phyloP scores from a whole-genome alignment of 192 early-diverging fungal genomes.

The Coemansia sp. region DNA sequence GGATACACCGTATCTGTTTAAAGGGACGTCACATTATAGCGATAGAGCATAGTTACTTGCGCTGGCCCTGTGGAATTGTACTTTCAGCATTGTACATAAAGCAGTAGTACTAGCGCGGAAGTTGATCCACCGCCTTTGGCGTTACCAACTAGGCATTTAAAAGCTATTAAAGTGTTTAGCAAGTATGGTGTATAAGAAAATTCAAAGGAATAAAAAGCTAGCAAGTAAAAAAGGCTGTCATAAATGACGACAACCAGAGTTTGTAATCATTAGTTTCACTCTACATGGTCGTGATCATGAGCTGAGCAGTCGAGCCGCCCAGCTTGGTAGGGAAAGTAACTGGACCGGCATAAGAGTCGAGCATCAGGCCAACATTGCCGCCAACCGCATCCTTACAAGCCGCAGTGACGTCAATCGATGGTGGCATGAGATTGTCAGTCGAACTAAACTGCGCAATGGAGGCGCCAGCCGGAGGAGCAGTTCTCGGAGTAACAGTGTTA shows the following conservation, averaged over 20 bases:
- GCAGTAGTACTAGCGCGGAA: neutral
- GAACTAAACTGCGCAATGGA: conserved; percentile 15
- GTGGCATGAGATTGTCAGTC: conserved; percentile 14
- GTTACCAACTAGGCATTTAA: neutral
- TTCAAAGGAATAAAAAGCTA: neutral
- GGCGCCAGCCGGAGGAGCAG: conserved; percentile 4
- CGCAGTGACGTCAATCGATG: conserved; percentile 18
- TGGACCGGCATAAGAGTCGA: conserved; percentile 14
- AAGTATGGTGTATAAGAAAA: neutral
- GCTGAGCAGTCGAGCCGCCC: conserved; percentile 24
- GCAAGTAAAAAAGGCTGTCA: neutral
- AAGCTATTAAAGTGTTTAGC: neutral
- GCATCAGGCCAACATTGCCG: conserved; percentile 18
- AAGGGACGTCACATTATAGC: neutral
- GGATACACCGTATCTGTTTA: neutral
- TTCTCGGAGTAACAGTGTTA: conserved; percentile 20
- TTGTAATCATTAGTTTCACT: neutral
- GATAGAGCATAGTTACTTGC: neutral
- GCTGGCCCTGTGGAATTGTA: neutral
- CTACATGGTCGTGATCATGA: conserved; percentile 20
- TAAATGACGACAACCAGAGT: neutral
- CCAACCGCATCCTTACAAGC: conserved; percentile 18
- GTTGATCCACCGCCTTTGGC: neutral
- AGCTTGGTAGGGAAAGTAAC: conserved; percentile 23
- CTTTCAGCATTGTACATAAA: neutral